These are phyloP conservation scores for Sideroxylon spinosum DNA, from an alignment of 179 eudicot species.

Conservation along the genomic window DNA sequence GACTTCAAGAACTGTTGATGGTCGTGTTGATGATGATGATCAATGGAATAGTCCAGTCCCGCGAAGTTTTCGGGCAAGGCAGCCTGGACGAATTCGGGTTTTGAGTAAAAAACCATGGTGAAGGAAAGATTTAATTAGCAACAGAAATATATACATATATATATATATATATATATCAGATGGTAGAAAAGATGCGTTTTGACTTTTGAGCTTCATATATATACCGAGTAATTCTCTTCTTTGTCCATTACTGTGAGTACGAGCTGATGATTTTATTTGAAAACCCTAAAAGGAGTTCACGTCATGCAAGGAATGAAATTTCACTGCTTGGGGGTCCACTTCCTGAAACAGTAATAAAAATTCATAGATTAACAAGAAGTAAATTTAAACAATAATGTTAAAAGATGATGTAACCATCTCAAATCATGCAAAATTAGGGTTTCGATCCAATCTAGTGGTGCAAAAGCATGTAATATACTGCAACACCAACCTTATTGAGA, in stretches of 20 bases:
- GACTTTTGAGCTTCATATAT: neutral
- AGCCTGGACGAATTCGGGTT: slow-evolving; percentile 34
- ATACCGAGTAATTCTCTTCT: slow-evolving; percentile 39
- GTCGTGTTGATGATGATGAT: slow-evolving; percentile 27
- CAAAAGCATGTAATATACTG: neutral
- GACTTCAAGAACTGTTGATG: slow-evolving; percentile 23
- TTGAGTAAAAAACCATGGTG: slow-evolving; percentile 26
- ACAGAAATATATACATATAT: neutral
- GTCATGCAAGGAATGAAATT: slow-evolving; percentile 24
- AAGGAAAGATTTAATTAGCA: neutral
- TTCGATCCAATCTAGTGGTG: too few relatives aligned
- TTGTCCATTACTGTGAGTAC: slow-evolving; percentile 31
- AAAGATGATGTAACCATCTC: neutral
- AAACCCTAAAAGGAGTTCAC: slow-evolving; percentile 10
- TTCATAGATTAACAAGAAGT: neutral
- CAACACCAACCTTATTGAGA: slow-evolving; percentile 10
- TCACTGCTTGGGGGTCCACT: slow-evolving; percentile 28
- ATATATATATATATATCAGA: neutral
- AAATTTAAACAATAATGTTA: neutral
- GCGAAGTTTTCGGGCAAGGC: slow-evolving; percentile 24
- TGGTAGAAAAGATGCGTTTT: neutral
- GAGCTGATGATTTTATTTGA: slow-evolving; percentile 14
- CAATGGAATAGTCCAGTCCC: slow-evolving; percentile 26
- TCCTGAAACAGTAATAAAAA: slow-evolving; percentile 18
- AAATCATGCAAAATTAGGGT: neutral